Percentiles rank a stretch among this genome's conserved stretches.
phyloP scores from a whole-genome alignment of 1,284 basidiomycete species.

The Ustilago trichophora region DNA sequence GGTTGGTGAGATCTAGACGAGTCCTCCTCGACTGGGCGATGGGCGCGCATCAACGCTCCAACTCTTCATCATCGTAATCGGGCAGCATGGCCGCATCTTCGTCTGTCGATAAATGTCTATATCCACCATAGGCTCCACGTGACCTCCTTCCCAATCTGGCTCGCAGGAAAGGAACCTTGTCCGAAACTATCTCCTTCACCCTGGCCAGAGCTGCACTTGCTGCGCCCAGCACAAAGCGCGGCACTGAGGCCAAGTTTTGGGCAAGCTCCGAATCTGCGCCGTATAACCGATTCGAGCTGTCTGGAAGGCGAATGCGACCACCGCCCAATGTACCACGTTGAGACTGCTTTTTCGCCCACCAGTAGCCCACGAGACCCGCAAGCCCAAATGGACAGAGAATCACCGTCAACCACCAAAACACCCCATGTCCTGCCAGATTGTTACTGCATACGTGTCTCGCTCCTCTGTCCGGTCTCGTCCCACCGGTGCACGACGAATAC shows the following conservation, averaged over 20 bases:
- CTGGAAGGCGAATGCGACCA: conserved; percentile 41
- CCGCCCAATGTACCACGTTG: not conserved
- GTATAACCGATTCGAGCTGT: conserved; percentile 55
- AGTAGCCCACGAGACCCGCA: conserved; percentile 52
- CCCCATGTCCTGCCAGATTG: conserved; percentile 47
- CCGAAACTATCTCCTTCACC: conserved; percentile 31
- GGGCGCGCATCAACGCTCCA: conserved; percentile 48
- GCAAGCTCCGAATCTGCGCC: conserved; percentile 74
- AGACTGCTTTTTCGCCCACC: conserved; percentile 72
- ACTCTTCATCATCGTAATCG: conserved; percentile 61
- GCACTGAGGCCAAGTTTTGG: conserved; percentile 68
- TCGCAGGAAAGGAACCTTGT: conserved; percentile 47
- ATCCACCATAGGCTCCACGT: conserved; percentile 52
- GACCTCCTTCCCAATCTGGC: conserved; percentile 19
- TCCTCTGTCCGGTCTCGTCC: conserved; percentile 58
- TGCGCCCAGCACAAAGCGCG: conserved; percentile 41
- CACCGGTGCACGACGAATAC: conserved; percentile 57
- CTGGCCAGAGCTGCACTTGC: conserved; percentile 35
- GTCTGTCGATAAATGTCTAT: conserved; percentile 59
- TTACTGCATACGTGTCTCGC: conserved; percentile 50
- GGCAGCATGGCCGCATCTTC: conserved; percentile 63
- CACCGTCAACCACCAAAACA: conserved; percentile 62
- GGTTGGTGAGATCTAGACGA: too few relatives aligned
- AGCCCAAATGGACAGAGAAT: conserved; percentile 48
- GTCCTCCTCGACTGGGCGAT: too few relatives aligned